Base-by-base conservation (phyloP, 805 yeast genomes). In the Suhomyces kilbournensis region DNA sequence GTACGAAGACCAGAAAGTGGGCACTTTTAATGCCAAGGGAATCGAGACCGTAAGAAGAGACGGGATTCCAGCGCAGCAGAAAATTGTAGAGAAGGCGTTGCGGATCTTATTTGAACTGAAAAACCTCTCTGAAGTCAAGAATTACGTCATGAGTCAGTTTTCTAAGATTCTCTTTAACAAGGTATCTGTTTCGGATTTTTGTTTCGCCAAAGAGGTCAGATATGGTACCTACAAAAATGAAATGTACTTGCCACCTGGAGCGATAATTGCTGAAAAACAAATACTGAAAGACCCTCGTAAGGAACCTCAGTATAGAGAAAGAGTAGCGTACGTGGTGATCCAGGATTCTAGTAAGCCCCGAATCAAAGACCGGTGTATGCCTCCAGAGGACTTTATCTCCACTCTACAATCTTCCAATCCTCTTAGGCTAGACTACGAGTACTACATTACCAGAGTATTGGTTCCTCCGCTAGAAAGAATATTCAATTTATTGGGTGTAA, bases 11-110 rank as follows among this genome's bases (percentile, higher is more conserved):
- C 91, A 87, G 58, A 56, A 49, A 2, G 70, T 55, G 6, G 90
- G 97, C 0, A 77, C 69, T 32, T 91, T 94, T 66, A 98, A 94
- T 72, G 97, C 99, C 0, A 94, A 94, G 59, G 99, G 99, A 1
- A 91, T 90, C 10, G 99, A 94, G 64, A 94, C 98, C 0, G 89
- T 94, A 0, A 71, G 99, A 56, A 73, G 99, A 56, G 99, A 94
- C 68, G 98, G 98, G 0, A 87, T 92, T 23, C 96, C 96, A 0
- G 96, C 97, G 0, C 96, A 89, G 57, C 96, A 84, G 68, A 85
- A 85, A 58, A 84, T 94, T 17, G 84, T 89, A 28, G 96, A 90
- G 55, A 81, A 83, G 53, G 69, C 87, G 0, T 68, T 94, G 3
- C 72, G 87, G 34, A 74, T 82, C 0, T 67, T 94, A 2, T 94